Evolutionary conservation across 495 filamentous ascomycete species (phyloP).

Genomic region (Penicillium psychrofluorescens): DNA sequence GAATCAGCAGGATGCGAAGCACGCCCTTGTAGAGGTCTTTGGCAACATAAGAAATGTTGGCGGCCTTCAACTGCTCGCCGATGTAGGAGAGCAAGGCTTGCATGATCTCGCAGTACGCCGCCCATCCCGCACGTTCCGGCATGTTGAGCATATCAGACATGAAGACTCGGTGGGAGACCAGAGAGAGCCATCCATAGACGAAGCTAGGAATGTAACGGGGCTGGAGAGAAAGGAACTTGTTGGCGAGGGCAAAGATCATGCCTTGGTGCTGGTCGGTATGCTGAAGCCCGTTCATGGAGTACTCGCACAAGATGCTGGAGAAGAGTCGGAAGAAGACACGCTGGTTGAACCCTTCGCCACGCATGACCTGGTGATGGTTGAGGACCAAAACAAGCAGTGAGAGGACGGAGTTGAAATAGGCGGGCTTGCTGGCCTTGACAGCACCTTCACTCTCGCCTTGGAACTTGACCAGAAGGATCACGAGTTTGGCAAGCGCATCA

Average conservation of each 20-base stretch:
- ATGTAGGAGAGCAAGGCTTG: slow-evolving; percentile 66
- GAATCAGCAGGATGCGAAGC: slow-evolving; percentile 71
- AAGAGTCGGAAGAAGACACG: slow-evolving; percentile 89
- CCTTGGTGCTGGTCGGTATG: slow-evolving; percentile 54
- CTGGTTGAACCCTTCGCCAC: slow-evolving; percentile 75
- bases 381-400: slow-evolving; percentile 71
- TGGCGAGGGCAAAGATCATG: slow-evolving; percentile 65
- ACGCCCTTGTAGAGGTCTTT: slow-evolving; percentile 81
- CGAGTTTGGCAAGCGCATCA: slow-evolving; percentile 83
- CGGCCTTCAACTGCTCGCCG: slow-evolving; percentile 70
- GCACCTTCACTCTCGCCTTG: slow-evolving; percentile 54
- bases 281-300: slow-evolving; percentile 38
- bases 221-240: slow-evolving; percentile 66
- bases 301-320: slow-evolving; percentile 73
- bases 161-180: slow-evolving; percentile 81
- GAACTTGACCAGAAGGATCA: slow-evolving; percentile 65
- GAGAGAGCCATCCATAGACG: slow-evolving; percentile 71
- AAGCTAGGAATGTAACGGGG: slow-evolving; percentile 75
- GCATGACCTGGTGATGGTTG: slow-evolving; percentile 75
- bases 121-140: slow-evolving; percentile 65
- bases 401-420: slow-evolving; percentile 67
- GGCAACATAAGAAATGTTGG: slow-evolving; percentile 57
- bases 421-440: slow-evolving; percentile 50
- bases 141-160: slow-evolving; percentile 72
- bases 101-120: slow-evolving; percentile 65